Conservation (phyloP, 768 basidiomycete genomes). For the Holtermannia corniformis region DNA sequence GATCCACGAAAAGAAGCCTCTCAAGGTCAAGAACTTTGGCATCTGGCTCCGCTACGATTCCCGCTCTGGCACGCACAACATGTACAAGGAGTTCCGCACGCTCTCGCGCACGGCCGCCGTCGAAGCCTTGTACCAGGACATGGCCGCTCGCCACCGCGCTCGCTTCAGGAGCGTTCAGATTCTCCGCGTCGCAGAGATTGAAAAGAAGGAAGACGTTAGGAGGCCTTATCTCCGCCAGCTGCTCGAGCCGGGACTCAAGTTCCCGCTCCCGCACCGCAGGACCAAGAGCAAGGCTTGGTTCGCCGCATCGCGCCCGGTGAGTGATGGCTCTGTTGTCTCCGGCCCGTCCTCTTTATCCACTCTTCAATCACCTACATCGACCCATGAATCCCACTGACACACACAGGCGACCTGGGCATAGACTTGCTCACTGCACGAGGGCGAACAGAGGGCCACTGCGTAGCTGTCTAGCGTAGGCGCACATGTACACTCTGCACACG, state of each 20-base stretch:
- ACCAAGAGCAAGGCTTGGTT: slow-evolving; percentile 41
- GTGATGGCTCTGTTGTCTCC: slow-evolving; percentile 1
- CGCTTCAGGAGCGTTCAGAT: slow-evolving; percentile 99
- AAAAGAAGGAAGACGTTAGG: slow-evolving; percentile 82
- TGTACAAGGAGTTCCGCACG: slow-evolving; percentile 66
- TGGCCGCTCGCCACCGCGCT: slow-evolving; percentile 98
- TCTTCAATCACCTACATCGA: background rate
- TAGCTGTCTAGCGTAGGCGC: no score
- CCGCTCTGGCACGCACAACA: slow-evolving; percentile 97
- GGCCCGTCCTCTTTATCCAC: no score
- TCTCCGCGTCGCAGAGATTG: slow-evolving; percentile 91
- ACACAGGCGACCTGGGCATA: slow-evolving; percentile 34
- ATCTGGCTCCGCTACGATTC: slow-evolving; percentile 99
- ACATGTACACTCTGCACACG: no score
- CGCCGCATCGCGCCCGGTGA: slow-evolving; percentile 40
- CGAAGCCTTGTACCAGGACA: slow-evolving; percentile 95
- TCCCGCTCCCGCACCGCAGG: slow-evolving; percentile 79
- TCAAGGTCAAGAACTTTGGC: slow-evolving; percentile 99
- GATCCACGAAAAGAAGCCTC: slow-evolving; percentile 95
- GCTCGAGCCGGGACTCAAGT: slow-evolving; percentile 77
- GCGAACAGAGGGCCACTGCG: no score
- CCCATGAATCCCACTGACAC: background rate
- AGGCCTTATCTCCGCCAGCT: slow-evolving; percentile 98
- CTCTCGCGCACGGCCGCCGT: slow-evolving; percentile 89
- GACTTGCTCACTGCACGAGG: no score